Evolutionary conservation across 176 grass and related monocot genomes (phyloP).

Genomic region (Calamus simplicifolius): DNA sequence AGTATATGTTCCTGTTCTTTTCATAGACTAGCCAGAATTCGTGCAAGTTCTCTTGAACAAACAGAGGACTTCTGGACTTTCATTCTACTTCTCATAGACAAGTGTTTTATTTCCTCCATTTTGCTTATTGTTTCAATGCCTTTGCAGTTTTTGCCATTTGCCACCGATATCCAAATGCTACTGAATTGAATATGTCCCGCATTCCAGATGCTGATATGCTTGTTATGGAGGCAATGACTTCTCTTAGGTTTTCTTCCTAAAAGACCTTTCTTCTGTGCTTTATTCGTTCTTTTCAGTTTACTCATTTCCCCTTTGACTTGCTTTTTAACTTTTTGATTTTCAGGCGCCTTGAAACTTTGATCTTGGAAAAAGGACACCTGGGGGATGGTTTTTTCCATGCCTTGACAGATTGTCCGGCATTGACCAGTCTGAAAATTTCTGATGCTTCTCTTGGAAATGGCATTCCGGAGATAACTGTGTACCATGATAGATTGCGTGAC

Average conservation of each 20-base stretch:
- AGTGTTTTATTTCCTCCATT: background rate
- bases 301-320: conserved; percentile 3
- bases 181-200: conserved; percentile 56
- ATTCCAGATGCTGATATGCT: conserved; percentile 63
- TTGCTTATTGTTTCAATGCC: background rate
- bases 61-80: background rate
- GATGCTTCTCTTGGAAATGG: conserved; percentile 71
- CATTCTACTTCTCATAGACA: background rate
- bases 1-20: too few species aligned
- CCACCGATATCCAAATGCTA: conserved; percentile 60
- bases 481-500: conserved; percentile 61
- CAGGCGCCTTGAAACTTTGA: conserved; percentile 66
- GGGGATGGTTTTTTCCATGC: conserved; percentile 69
- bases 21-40: too few species aligned
- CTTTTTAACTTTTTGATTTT: conserved; percentile 8
- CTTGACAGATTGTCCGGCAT: conserved; percentile 48
- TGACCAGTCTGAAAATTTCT: conserved; percentile 59
- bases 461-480: conserved; percentile 73
- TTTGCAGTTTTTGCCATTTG: conserved; percentile 79
- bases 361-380: conserved; percentile 68
- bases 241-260: conserved; percentile 38
- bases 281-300: conserved; percentile 2
- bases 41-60: too few species aligned
- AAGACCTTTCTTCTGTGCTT: conserved; percentile 1
- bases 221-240: conserved; percentile 54